Base-by-base conservation (phyloP, 179 eudicot species). In the Dionaea muscipula region DNA sequence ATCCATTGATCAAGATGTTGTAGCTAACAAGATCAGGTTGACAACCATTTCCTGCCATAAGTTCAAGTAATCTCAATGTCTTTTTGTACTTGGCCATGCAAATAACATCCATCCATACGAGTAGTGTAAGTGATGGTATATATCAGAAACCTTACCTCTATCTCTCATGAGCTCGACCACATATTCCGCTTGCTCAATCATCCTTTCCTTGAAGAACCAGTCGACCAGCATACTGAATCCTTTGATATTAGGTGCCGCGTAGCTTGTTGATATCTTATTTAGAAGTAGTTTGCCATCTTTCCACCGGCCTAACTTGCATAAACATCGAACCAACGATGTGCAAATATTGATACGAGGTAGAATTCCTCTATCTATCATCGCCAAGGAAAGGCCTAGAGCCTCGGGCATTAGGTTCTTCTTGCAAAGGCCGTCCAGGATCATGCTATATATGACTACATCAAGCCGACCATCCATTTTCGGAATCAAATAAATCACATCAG, bases 71-170 rank as follows among this genome's bases (percentile, higher is more conserved):
- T 5, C 40, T 47, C 8, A 59, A 45, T 3, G 76, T 81, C 31
- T 72, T 67, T 25, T 53, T 57, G n/a, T 26, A 72, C 26, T 55
- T 68, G 45, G 4, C 72, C 78, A 1, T 51, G 24, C 43, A 28
- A 28, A 61, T 70, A 76, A 3, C 59, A 63, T n/a, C 78, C 78
- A 37, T 64, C 54, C 33, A 77, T 46, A 56, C 70, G 20, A 9
- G 64, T 41, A 51, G 37, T 68, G 38, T 70, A 77, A 7, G 69
- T 59, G 18, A 64, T 25, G 18, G 58, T 48, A 59, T 60, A 62
- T 48, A 59, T 60, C n/a, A 1, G 71, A 64, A 23, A 26, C 20
- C 57, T 56, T 60, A 35, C 72, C 74, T 68, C 65, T 71, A 10
- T 61, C 23, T 38, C 24, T 65, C 74, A 75, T 68, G 14, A 53